These are phyloP conservation scores for Bremia lactucae DNA, from an alignment of 352 stramenopile species.

Conservation along the genomic window DNA sequence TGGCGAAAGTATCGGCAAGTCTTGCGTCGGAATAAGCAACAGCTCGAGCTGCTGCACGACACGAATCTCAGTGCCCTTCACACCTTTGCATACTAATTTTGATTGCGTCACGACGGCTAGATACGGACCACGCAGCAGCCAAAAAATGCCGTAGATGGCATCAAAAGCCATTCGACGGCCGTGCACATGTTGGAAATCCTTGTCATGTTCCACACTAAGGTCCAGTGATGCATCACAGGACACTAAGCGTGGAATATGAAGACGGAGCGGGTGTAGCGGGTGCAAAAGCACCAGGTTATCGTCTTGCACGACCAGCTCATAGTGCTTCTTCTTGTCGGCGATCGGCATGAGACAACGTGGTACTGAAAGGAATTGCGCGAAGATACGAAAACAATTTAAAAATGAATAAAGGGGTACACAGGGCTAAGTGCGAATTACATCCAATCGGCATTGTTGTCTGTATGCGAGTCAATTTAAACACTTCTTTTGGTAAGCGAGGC, in stretches of 20 bases:
- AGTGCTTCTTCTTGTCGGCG: conserved; percentile 24
- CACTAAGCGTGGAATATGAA: conserved; percentile 34
- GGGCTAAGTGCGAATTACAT: conserved; percentile 9
- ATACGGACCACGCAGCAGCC: conserved; percentile 53
- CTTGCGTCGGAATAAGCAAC: conserved; percentile 53
- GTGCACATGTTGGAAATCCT: conserved; percentile 52
- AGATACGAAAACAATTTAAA: too few relatives aligned
- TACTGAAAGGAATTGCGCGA: too few relatives aligned
- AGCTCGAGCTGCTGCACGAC: conserved; percentile 50
- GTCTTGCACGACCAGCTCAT: conserved; percentile 67
- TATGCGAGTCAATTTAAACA: conserved; percentile 6
- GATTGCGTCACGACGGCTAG: conserved; percentile 64
- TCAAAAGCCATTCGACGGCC: conserved; percentile 66
- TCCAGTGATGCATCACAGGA: conserved; percentile 24
- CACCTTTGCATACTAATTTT: conserved; percentile 38
- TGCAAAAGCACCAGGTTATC: conserved; percentile 54
- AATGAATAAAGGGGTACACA: too few relatives aligned
- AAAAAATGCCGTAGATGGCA: conserved; percentile 73
- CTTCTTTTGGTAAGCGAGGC: not conserved
- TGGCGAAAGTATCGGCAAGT: conserved; percentile 34
- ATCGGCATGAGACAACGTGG: too few relatives aligned
- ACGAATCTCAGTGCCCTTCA: conserved; percentile 44
- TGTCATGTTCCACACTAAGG: conserved; percentile 47
- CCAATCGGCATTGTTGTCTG: too few relatives aligned
- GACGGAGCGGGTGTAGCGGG: conserved; percentile 30